Evolutionary conservation across 169 alveolate genomes (phyloP), one percentile per base, ranked within the genome.

Genomic region (Plasmodium yoelii): DNA sequence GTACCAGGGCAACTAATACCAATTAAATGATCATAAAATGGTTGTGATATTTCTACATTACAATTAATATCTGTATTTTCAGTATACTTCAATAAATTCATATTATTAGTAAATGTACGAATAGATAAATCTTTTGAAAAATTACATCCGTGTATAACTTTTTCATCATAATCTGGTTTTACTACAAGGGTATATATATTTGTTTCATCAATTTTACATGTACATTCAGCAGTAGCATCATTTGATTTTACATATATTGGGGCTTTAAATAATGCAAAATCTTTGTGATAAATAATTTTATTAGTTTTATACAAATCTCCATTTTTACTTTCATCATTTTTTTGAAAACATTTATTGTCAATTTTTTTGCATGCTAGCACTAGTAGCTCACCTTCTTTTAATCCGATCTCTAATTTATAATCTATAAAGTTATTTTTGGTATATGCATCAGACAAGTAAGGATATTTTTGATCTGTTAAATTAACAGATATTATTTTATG

Each of bases 1-100:
- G 63, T 47, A 28, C 88, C 88, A 10, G 88, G 88, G 34, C 88
- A 75, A 18, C 46, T 75, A 19, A 75, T 22, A 22, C 88, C 88
- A 10, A 75, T 28, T 56, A 75, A 63, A 56, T 75, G 88, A 28
- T 75, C 49, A 47, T 75, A 75, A 26, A 19, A 13, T 61, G 61
- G 46, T 13, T 47, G 68, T 5, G 7, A 8, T 12, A 75, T 55
- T 6, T 75, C 69, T 10, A 75, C 55, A 10, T 49, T 26, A 42
- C 88, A 75, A 13, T 60, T 63, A 26, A 75, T 64, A 18, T 61
- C 69, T 75, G 88, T 10, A 75, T 22, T 75, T 1, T 75, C 88
- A 2, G 18, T 74, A 5, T 26, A 28, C 19, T 9, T 24, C 44
- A 24, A 39, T 22, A 75, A 44, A 39, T 75, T 67, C 18, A 75